phyloP scores from a whole-genome alignment of 2,329 filamentous ascomycete genomes.

The Colletotrichum lini region DNA sequence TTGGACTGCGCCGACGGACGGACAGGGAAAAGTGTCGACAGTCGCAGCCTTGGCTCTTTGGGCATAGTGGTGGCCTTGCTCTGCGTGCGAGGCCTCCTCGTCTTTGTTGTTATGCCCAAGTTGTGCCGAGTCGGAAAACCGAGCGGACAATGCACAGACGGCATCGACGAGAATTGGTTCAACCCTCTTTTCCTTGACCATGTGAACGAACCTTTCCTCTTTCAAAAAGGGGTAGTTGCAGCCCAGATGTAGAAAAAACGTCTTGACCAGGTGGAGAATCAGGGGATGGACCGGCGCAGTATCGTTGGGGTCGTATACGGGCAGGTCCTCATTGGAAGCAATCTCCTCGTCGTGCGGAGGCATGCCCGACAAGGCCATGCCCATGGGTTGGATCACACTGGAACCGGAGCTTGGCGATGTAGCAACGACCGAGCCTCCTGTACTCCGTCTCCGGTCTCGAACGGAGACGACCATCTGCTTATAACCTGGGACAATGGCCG shows the following conservation, averaged over 20 bases:
- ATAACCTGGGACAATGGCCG: constrained; percentile 91
- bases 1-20: constrained; percentile 86
- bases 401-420: constrained; percentile 63
- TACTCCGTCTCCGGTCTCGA: constrained; percentile 74
- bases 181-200: constrained; percentile 84
- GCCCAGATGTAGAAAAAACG: constrained; percentile 86
- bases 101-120: constrained; percentile 64
- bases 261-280: constrained; percentile 82
- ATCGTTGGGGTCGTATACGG: constrained; percentile 83
- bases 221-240: constrained; percentile 90
- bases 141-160: constrained; percentile 84
- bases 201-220: constrained; percentile 78
- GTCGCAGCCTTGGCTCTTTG: constrained; percentile 87
- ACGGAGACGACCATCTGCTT: constrained; percentile 92
- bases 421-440: constrained; percentile 69
- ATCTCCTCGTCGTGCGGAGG: constrained; percentile 57
- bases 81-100: constrained; percentile 68
- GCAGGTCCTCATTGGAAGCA: constrained; percentile 66
- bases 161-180: constrained; percentile 90
- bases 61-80: constrained; percentile 84
- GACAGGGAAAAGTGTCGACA: constrained; percentile 86
- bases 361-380: constrained; percentile 30
- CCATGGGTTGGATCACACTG: constrained; percentile 30
- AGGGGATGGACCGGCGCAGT: constrained; percentile 79
- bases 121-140: constrained; percentile 78